Evolutionary conservation across 1,284 basidiomycete species (phyloP).

Genomic region (Cutaneotrichosporon dermatis): DNA sequence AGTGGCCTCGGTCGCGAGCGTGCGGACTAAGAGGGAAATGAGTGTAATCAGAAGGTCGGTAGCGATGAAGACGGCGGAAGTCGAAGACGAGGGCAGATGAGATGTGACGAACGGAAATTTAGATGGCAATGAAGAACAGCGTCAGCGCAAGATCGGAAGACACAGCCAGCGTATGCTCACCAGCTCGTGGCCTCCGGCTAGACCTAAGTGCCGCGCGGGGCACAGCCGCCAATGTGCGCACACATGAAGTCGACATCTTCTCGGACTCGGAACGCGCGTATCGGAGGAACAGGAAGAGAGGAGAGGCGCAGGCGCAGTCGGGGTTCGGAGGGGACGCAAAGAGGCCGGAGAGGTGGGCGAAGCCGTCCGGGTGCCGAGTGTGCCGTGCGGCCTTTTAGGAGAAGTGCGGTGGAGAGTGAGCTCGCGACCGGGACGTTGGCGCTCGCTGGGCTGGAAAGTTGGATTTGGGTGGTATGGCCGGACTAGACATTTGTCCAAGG

Average conservation of each 20-base stretch:
- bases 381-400: neutral
- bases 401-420: neutral
- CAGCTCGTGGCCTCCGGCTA: constrained; percentile 1
- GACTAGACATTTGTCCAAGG: neutral
- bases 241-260: constrained; percentile 4
- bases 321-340: neutral
- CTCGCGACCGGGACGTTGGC: neutral
- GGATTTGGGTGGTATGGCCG: neutral
- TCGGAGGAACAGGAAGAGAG: neutral
- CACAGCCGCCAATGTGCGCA: constrained; percentile 1
- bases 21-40: neutral
- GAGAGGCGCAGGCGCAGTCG: neutral
- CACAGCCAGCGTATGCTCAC: too few species aligned
- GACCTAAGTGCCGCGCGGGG: constrained; percentile 2
- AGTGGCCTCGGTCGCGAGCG: neutral
- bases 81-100: neutral
- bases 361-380: neutral
- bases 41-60: neutral
- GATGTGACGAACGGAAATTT: neutral
- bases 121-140: neutral
- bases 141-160: neutral
- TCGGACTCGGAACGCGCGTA: neutral
- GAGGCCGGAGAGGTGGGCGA: too few species aligned
- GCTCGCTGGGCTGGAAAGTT: constrained; percentile 6
- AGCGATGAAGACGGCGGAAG: too few species aligned